phyloP scores from a whole-genome alignment of 768 basidiomycete genomes.

The Amanita fuliginea region DNA sequence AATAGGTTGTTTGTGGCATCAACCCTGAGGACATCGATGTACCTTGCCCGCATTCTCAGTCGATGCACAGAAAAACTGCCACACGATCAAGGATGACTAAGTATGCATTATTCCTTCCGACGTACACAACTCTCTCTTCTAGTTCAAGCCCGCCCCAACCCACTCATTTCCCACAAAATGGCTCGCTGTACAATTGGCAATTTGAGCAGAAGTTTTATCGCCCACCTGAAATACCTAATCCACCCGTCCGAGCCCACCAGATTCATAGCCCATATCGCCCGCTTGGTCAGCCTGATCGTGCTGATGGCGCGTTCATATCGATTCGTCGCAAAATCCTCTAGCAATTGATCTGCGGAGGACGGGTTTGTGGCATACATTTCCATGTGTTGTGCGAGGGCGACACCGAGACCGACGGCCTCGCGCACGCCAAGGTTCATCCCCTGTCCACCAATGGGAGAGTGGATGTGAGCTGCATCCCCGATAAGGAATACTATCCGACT shows the following conservation, averaged over 20 bases:
- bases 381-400: conserved; percentile 24
- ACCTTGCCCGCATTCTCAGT: no score
- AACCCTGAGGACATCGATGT: no score
- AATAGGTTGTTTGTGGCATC: no score
- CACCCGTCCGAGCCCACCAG: background rate
- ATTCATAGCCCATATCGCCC: conserved; percentile 10
- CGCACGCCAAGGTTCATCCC: conserved; percentile 50
- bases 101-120: no score
- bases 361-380: conserved; percentile 8
- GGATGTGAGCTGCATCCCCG: conserved; percentile 28
- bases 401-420: conserved; percentile 36
- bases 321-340: conserved; percentile 23
- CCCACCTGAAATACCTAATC: background rate
- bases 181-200: conserved; percentile 9
- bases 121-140: no score
- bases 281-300: conserved; percentile 30
- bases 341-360: conserved; percentile 17
- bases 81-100: no score
- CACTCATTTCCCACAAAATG: conserved; percentile 18
- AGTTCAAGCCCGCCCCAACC: conserved; percentile 10
- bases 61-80: no score
- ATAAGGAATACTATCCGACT: conserved; percentile 10
- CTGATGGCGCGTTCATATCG: conserved; percentile 26
- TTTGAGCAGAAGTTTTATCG: background rate
- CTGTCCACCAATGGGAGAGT: conserved; percentile 43